Evolutionary conservation across 306 rosid genomes (phyloP).

Genomic region (Oxytropis ochrocephala): DNA sequence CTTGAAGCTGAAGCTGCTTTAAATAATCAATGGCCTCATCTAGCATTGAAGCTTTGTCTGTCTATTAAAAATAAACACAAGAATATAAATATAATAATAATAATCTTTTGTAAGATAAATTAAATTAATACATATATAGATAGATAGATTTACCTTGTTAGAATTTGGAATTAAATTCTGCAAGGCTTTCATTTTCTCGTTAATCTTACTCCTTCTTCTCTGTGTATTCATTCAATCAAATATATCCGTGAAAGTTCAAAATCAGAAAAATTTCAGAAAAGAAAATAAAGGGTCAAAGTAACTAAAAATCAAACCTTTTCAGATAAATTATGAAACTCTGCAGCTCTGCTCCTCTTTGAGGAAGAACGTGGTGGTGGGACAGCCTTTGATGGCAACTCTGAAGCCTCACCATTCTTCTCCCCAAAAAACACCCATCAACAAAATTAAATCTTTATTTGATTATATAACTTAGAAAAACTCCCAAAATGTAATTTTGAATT

Average conservation of each 20-base stretch:
- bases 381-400: conserved; percentile 39
- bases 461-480: not conserved
- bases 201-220: conserved; percentile 92
- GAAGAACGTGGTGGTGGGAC: conserved; percentile 47
- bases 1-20: conserved; percentile 99
- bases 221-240: conserved; percentile 41
- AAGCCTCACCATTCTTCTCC: conserved; percentile 45
- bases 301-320: conserved; percentile 56
- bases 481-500: conserved; percentile 9
- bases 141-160: conserved; percentile 53
- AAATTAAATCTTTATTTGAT: conserved; percentile 8
- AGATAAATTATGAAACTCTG: conserved; percentile 89
- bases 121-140: not conserved
- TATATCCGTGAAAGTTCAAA: conserved; percentile 10
- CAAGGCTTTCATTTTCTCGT: conserved; percentile 91
- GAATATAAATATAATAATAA: not conserved
- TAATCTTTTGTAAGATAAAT: not conserved
- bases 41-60: conserved; percentile 96
- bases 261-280: not conserved
- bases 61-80: conserved; percentile 40
- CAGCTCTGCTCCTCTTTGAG: conserved; percentile 84
- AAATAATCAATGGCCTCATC: conserved; percentile 91
- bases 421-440: conserved; percentile 8
- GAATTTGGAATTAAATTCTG: conserved; percentile 94
- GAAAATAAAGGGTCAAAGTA: not conserved